A percentile compares a stretch with the other conserved stretches of the same genome.
phyloP scores from a whole-genome alignment of 108 stramenopile species.

The Skeletonema potamos region DNA sequence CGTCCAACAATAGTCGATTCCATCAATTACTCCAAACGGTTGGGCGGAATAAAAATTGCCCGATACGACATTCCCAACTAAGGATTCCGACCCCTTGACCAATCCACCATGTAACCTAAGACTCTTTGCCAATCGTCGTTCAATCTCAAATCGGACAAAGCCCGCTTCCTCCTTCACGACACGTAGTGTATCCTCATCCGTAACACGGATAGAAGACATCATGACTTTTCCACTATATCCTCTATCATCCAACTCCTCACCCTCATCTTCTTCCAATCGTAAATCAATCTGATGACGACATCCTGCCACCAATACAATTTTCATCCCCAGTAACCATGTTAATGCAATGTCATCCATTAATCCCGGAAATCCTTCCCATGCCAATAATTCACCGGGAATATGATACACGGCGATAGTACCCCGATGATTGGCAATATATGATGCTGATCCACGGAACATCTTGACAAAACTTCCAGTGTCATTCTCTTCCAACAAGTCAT shows the following conservation, averaged over 20 bases:
- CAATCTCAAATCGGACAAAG: slow-evolving; percentile 94
- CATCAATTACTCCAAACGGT: slow-evolving; percentile 85
- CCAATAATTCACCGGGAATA: slow-evolving; percentile 83
- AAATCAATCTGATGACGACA: slow-evolving; percentile 80
- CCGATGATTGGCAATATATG: slow-evolving; percentile 94
- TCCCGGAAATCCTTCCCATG: slow-evolving; percentile 67
- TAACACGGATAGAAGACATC: slow-evolving; percentile 78
- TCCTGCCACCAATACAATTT: slow-evolving; percentile 82
- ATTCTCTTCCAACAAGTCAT: background rate
- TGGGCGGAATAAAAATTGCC: slow-evolving; percentile 90
- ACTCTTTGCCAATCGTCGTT: slow-evolving; percentile 83
- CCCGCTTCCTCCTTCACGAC: slow-evolving; percentile 95
- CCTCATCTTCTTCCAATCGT: slow-evolving; percentile 45
- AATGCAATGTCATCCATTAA: slow-evolving; percentile 93
- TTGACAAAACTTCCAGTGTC: slow-evolving; percentile 69
- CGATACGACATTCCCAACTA: slow-evolving; percentile 81
- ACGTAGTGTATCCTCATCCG: slow-evolving; percentile 77
- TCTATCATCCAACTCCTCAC: slow-evolving; percentile 11
- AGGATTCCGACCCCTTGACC: slow-evolving; percentile 39
- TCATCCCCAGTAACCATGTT: slow-evolving; percentile 91
- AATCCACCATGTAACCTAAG: slow-evolving; percentile 63
- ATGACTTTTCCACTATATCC: slow-evolving; percentile 43
- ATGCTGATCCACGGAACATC: slow-evolving; percentile 92
- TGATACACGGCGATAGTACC: slow-evolving; percentile 89
- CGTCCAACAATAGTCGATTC: slow-evolving; percentile 80